Conservation (phyloP, 208 protist species). For the Plasmodiophora brassicae region DNA sequence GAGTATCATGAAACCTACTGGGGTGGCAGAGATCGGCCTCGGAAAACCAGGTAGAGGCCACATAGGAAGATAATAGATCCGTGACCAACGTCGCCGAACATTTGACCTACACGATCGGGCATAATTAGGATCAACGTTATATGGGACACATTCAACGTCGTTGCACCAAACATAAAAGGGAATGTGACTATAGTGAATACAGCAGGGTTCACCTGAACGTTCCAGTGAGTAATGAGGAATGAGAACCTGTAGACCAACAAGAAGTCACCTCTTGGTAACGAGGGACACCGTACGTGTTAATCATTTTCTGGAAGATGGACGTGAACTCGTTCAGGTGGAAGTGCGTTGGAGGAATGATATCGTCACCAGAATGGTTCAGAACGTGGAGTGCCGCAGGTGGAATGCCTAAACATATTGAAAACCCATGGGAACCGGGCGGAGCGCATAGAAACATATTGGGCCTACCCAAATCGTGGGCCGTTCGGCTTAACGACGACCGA, state of each 20-base stretch:
- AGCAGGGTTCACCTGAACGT: slow-evolving; percentile 69
- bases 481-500: neutral
- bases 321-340: slow-evolving; percentile 93
- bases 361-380: neutral
- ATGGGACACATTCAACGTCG: neutral
- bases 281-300: slow-evolving; percentile 72
- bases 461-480: neutral
- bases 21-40: neutral
- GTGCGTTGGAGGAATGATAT: slow-evolving; percentile 79
- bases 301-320: slow-evolving; percentile 85
- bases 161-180: slow-evolving; percentile 84
- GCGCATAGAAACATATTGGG: neutral
- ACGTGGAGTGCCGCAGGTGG: neutral
- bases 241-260: neutral
- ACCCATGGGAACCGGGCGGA: neutral
- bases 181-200: slow-evolving; percentile 86
- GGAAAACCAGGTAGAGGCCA: neutral
- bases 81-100: slow-evolving; percentile 98
- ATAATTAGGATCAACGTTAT: slow-evolving; percentile 49
- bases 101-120: slow-evolving; percentile 97
- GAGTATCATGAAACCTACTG: too few species aligned
- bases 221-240: neutral
- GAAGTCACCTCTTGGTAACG: slow-evolving; percentile 66
- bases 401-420: neutral
- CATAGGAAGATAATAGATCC: slow-evolving; percentile 57